Evolutionary conservation across 192 early-diverging fungal species (phyloP).

Genomic region (Phlyctochytrium bullatum): DNA sequence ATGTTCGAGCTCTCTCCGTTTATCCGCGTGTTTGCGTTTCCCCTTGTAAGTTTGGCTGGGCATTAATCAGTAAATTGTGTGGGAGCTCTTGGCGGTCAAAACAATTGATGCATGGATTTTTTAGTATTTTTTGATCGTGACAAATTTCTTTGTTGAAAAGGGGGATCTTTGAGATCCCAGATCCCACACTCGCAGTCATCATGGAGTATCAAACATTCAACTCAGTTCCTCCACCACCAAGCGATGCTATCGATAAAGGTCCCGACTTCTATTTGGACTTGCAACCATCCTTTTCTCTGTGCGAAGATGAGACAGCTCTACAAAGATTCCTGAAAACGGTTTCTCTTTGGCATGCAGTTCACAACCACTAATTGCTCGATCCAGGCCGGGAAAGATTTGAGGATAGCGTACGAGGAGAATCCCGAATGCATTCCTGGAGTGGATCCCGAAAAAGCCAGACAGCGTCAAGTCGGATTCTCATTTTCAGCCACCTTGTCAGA

Average conservation of each 20-base stretch:
- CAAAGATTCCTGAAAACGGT: not conserved
- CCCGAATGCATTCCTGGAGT: not conserved
- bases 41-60: no score
- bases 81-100: no score
- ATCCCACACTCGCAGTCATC: not conserved
- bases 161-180: no score
- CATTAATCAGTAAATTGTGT: no score
- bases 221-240: not conserved
- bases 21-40: no score
- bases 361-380: not conserved
- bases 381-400: not conserved
- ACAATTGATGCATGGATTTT: no score
- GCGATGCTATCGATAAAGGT: not conserved
- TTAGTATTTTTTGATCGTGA: no score
- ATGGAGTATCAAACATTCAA: not conserved
- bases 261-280: not conserved
- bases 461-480: not conserved
- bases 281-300: not conserved
- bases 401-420: not conserved
- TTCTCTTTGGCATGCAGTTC: no score
- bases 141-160: no score
- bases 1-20: no score
- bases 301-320: not conserved
- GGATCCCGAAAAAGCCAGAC: not conserved
- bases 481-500: not conserved